Percentiles rank a stretch among this genome's conserved stretches.
phyloP scores from a whole-genome alignment of 169 alveolate genomes.

The Eimeria praecox region DNA sequence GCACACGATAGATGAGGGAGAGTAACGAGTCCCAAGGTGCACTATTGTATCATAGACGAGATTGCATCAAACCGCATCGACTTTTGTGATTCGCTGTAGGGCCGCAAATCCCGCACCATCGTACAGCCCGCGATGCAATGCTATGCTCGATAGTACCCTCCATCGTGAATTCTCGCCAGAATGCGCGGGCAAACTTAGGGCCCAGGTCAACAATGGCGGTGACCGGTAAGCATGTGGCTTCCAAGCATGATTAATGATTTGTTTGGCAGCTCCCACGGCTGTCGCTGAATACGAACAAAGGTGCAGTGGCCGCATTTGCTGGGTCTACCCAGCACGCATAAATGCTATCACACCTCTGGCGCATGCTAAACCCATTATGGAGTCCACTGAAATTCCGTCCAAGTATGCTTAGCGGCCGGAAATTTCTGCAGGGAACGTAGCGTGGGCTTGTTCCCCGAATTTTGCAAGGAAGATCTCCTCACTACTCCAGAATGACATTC shows the following conservation, averaged over 20 bases:
- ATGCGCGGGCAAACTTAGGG: not conserved
- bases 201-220: not conserved
- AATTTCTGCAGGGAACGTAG: not conserved
- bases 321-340: not conserved
- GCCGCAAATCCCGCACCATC: too few species aligned
- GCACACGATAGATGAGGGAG: not conserved
- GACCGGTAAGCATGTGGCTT: not conserved
- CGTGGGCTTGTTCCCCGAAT: not conserved
- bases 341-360: not conserved
- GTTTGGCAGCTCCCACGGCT: not conserved
- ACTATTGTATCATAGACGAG: not conserved
- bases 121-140: not conserved
- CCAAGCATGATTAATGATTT: not conserved
- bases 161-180: not conserved
- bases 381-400: not conserved
- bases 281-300: not conserved
- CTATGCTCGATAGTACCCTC: not conserved
- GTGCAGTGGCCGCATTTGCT: not conserved
- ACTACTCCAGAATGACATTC: too few species aligned
- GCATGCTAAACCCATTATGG: not conserved
- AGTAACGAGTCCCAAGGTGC: not conserved
- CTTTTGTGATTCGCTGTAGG: not conserved
- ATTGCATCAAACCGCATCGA: not conserved
- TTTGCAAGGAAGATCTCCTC: too few species aligned
- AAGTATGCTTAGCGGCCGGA: not conserved